phyloP scores from a whole-genome alignment of 2,329 filamentous ascomycete genomes.

The Zasmidium citrigriseum region DNA sequence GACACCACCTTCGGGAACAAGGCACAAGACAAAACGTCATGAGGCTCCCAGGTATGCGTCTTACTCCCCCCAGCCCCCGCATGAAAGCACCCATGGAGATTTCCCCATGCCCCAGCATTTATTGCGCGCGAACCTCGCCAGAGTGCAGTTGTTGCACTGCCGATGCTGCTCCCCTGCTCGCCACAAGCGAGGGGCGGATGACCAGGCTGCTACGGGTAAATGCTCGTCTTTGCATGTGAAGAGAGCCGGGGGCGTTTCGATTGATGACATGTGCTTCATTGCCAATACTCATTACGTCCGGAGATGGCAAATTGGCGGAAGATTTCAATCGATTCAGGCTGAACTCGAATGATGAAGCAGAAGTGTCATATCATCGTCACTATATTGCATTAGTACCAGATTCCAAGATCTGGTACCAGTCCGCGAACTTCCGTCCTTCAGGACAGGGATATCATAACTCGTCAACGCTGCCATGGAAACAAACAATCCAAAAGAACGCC shows the following conservation, averaged over 20 bases:
- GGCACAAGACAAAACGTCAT: neutral
- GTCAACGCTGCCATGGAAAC: too few species aligned
- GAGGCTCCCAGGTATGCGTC: neutral
- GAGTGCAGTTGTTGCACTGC: neutral
- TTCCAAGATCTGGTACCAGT: neutral
- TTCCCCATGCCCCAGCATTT: neutral
- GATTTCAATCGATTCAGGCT: too few species aligned
- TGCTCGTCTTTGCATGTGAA: neutral
- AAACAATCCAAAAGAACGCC: neutral
- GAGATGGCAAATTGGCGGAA: too few species aligned
- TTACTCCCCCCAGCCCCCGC: too few species aligned
- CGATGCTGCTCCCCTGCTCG: neutral
- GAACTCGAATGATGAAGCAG: too few species aligned
- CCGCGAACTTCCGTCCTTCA: neutral
- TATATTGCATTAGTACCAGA: too few species aligned
- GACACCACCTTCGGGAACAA: neutral
- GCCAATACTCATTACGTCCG: too few species aligned
- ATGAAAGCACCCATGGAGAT: neutral
- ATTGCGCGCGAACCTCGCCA: neutral
- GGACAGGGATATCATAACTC: conserved; percentile 9
- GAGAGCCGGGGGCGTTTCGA: neutral
- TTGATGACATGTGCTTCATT: neutral
- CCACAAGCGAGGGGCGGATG: neutral
- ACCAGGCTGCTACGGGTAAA: neutral
- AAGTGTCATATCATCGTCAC: neutral